A percentile compares a stretch with the other conserved stretches of the same genome.
Conservation (phyloP, 1,284 basidiomycete species). For the Trametes hirsuta region DNA sequence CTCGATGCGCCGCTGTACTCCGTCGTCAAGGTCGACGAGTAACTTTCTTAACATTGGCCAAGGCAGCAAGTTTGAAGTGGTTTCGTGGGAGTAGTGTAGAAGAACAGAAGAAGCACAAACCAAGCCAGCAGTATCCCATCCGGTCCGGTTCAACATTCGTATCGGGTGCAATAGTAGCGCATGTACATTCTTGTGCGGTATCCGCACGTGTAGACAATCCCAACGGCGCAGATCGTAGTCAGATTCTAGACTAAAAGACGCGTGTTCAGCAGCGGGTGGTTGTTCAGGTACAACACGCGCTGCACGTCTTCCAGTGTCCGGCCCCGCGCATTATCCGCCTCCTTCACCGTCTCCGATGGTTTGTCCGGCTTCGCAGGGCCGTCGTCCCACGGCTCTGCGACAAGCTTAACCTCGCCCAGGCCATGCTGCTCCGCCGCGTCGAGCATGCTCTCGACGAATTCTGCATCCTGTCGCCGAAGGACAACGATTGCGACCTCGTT, state of each 20-base stretch:
- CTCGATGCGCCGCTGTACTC: constrained; percentile 89
- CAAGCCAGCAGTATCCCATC: background rate
- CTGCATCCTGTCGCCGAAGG: constrained; percentile 55
- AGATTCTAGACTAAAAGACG: constrained; percentile 58
- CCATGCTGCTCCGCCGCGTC: constrained; percentile 49
- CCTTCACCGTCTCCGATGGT: background rate
- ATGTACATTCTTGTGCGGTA: background rate
- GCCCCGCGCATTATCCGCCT: constrained; percentile 31
- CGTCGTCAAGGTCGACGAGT: constrained; percentile 80
- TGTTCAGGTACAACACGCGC: constrained; percentile 74
- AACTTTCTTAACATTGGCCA: constrained; percentile 5
- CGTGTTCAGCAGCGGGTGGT: constrained; percentile 76
- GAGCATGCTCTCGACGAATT: constrained; percentile 57
- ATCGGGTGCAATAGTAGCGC: background rate
- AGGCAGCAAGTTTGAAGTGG: background rate
- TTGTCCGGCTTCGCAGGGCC: constrained; percentile 26
- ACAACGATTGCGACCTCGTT: constrained; percentile 63
- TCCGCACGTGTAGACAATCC: constrained; percentile 1
- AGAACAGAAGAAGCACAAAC: background rate
- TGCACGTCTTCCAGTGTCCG: constrained; percentile 37
- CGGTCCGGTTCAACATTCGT: background rate
- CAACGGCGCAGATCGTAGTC: background rate
- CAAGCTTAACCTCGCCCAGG: constrained; percentile 54
- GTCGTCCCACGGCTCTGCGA: constrained; percentile 45
- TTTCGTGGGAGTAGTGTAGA: background rate